Evolutionary conservation across 805 yeast species (phyloP).

Genomic region (Kodamaea nitidulidarum): DNA sequence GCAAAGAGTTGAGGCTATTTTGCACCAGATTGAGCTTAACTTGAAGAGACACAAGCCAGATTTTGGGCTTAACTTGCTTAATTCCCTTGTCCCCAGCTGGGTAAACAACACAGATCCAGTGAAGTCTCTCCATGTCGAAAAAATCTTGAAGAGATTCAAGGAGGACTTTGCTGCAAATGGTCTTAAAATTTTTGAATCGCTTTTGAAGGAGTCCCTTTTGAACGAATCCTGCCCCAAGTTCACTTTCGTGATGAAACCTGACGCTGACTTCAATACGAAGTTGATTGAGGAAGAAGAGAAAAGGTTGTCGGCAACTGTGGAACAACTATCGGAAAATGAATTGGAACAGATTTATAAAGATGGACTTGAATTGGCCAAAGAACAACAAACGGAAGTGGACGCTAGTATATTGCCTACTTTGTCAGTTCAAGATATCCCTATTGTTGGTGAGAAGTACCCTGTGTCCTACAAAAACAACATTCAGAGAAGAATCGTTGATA

Average conservation of each 20-base stretch:
- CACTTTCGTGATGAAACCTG: constrained; percentile 74
- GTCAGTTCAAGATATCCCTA: constrained; percentile 66
- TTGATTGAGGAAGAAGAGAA: constrained; percentile 53
- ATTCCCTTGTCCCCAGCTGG: constrained; percentile 79
- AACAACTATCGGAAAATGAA: constrained; percentile 38
- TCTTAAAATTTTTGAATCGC: constrained; percentile 49
- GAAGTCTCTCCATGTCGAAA: constrained; percentile 61
- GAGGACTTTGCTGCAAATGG: constrained; percentile 52
- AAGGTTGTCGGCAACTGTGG: constrained; percentile 36
- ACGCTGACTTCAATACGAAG: constrained; percentile 46
- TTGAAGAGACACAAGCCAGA: constrained; percentile 86
- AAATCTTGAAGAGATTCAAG: constrained; percentile 55
- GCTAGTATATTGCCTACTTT: constrained; percentile 77
- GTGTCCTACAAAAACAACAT: constrained; percentile 24
- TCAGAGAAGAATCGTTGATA: constrained; percentile 54
- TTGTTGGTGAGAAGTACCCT: constrained; percentile 41
- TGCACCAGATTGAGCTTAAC: constrained; percentile 81
- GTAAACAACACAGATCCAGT: constrained; percentile 78
- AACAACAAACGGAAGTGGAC: constrained; percentile 66
- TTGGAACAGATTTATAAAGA: constrained; percentile 53
- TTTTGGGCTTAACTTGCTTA: constrained; percentile 77
- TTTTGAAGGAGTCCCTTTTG: constrained; percentile 53
- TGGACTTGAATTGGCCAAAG: constrained; percentile 55
- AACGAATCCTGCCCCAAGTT: constrained; percentile 49
- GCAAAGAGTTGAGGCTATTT: constrained; percentile 69